Base-by-base conservation (phyloP, 2,329 filamentous ascomycete species). In the Gliomastix tumulicola region DNA sequence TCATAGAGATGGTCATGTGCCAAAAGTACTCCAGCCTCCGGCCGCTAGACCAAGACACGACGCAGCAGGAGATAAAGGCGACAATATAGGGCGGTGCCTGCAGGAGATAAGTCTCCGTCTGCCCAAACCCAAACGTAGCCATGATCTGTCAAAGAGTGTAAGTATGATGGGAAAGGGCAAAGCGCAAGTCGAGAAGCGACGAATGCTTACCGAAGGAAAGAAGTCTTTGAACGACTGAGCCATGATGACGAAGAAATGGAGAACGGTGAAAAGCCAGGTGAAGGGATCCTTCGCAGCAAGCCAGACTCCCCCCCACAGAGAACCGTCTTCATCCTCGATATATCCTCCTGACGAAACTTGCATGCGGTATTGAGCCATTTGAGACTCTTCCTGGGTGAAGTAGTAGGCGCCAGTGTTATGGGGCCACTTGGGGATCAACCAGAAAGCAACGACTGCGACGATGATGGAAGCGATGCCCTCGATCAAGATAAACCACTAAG, bases 401-500 rank as follows among this genome's bases (percentile, higher is more conserved):
- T 54, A 56, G 7, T 47, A 43, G 7, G 11, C 16, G 11, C 30
- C 30, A 12, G 56, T 53, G 40, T 57, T 60, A 34, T 51, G 44
- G 11, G 55, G 58, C 25, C 54, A 48, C 41, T 60, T 51, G 3
- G 59, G 60, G 3, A 65, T 48, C 11, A 60, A 46, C 19, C 57
- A 55, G 25, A 45, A 60, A 2, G 56, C 51, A 3, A 44, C 39
- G 9, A 54, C 34, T n/a, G 53, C 57, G 9, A 59, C 48, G 8
- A 51, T 21, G 37, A 62, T 55, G 15, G 52, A 55, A 9, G 48
- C 49, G 7, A 51, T 42, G 3, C 58, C 62, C 38, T 66, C 62
- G 21, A 66, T 60, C 41, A 67, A 55, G 40, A 69, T 64, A 27
- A 69, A 63, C 66, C 64, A 68, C 17, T 65, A n/a, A 9, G 22